Percentiles rank a stretch among this genome's conserved stretches.
Evolutionary conservation across 345 rosid genomes (phyloP).

Genomic region (Syzygium grande): DNA sequence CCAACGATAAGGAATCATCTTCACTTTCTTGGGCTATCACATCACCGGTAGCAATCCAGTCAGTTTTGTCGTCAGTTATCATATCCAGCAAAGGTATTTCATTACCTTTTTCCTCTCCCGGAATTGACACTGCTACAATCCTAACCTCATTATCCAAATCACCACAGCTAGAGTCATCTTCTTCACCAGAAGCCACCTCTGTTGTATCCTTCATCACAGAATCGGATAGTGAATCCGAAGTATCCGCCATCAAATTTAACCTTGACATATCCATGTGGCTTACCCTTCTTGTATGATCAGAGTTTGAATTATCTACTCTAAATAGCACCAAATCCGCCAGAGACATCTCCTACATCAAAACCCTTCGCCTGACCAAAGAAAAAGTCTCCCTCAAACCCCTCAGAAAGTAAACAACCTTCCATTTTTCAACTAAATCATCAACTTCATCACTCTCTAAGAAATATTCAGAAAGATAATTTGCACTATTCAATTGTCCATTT

Average conservation of each 20-base stretch:
- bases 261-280: conserved; percentile 25
- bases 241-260: conserved; percentile 28
- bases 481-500: conserved; percentile 20
- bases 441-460: conserved; percentile 27
- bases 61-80: conserved; percentile 26
- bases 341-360: conserved; percentile 66
- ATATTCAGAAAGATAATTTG: conserved; percentile 17
- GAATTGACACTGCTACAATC: conserved; percentile 6
- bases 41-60: conserved; percentile 28
- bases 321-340: conserved; percentile 35
- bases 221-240: conserved; percentile 27
- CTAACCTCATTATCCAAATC: conserved; percentile 30
- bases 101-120: conserved; percentile 12
- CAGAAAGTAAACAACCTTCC: conserved; percentile 30
- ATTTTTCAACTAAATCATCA: conserved; percentile 36
- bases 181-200: conserved; percentile 12
- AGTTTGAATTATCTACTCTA: conserved; percentile 43
- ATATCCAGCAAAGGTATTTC: conserved; percentile 23
- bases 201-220: conserved; percentile 14
- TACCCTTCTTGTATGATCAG: conserved; percentile 29
- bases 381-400: conserved; percentile 32
- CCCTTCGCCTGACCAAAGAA: conserved; percentile 29
- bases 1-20: conserved; percentile 50
- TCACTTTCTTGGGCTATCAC: conserved; percentile 28
- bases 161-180: conserved; percentile 24